Evolutionary conservation across 2,329 filamentous ascomycete species (phyloP).

Genomic region (Aspergillus latus): DNA sequence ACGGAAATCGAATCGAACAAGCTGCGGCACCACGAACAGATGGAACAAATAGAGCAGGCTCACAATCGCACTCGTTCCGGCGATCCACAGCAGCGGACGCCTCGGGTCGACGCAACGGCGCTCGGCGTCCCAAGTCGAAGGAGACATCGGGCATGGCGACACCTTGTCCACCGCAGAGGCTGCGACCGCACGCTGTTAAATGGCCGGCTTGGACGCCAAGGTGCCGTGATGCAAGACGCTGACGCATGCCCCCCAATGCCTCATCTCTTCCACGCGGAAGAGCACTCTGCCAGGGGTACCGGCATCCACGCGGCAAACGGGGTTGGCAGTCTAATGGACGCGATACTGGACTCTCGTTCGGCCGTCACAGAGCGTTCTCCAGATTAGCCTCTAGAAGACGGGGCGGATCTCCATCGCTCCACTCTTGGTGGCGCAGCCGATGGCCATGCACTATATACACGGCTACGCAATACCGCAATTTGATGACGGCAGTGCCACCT

Average conservation of each 20-base stretch:
- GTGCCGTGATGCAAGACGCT: not conserved
- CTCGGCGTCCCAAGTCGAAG: not conserved
- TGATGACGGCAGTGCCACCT: too few species aligned
- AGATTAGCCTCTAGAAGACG: not conserved
- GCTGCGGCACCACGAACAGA: constrained; percentile 20
- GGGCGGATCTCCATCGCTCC: not conserved
- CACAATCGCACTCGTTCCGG: constrained; percentile 8
- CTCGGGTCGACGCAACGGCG: not conserved
- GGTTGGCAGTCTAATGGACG: not conserved
- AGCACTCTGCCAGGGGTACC: not conserved
- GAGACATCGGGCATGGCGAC: not conserved
- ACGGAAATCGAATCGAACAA: constrained; percentile 21
- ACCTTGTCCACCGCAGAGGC: not conserved
- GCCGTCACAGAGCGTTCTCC: not conserved
- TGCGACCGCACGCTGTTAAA: not conserved
- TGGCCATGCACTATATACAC: not conserved
- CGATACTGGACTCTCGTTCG: not conserved
- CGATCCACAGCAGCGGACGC: not conserved
- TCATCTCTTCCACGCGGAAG: not conserved
- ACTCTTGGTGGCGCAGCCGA: not conserved
- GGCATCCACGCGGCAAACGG: not conserved
- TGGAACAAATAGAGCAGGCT: constrained; percentile 23
- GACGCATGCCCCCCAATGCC: not conserved
- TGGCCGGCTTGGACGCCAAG: not conserved
- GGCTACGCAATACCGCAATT: too few species aligned